These are phyloP conservation scores for Candida nemodendra DNA, from an alignment of 805 yeast species.

Conservation along the genomic window DNA sequence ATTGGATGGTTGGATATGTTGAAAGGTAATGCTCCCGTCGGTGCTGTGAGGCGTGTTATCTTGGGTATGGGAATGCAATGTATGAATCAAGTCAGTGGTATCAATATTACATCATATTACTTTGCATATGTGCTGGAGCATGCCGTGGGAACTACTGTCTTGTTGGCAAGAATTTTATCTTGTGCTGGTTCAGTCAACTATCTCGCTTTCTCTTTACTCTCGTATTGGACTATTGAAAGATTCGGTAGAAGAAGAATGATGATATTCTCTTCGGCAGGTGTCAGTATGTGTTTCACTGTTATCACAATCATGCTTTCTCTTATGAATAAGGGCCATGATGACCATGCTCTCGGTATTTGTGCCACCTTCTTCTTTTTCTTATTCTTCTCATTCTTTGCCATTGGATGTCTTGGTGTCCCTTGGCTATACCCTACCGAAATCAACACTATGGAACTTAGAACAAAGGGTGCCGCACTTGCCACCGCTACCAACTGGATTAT, in stretches of 20 bases:
- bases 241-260: slow-evolving; percentile 42
- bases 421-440: slow-evolving; percentile 26
- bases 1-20: slow-evolving; percentile 25
- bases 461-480: slow-evolving; percentile 27
- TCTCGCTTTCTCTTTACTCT: slow-evolving; percentile 23
- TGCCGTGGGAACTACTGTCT: slow-evolving; percentile 34
- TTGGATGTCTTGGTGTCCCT: slow-evolving; percentile 25
- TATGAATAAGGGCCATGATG: slow-evolving; percentile 26
- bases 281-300: slow-evolving; percentile 44
- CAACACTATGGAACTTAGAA: slow-evolving; percentile 27
- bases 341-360: slow-evolving; percentile 33
- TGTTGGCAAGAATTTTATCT: slow-evolving; percentile 40
- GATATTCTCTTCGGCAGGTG: slow-evolving; percentile 39
- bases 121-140: slow-evolving; percentile 14
- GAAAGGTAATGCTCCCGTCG: slow-evolving; percentile 23
- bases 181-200: slow-evolving; percentile 26
- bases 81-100: slow-evolving; percentile 42
- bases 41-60: slow-evolving; percentile 23
- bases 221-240: slow-evolving; percentile 31
- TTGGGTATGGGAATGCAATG: slow-evolving; percentile 36
- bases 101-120: slow-evolving; percentile 21
- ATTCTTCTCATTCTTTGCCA: slow-evolving; percentile 35
- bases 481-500: slow-evolving; percentile 30
- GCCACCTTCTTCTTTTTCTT: slow-evolving; percentile 36
- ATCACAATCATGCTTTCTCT: slow-evolving; percentile 25